Base-by-base conservation (phyloP, 1,284 basidiomycete genomes). In the Schizopora paradoxa region DNA sequence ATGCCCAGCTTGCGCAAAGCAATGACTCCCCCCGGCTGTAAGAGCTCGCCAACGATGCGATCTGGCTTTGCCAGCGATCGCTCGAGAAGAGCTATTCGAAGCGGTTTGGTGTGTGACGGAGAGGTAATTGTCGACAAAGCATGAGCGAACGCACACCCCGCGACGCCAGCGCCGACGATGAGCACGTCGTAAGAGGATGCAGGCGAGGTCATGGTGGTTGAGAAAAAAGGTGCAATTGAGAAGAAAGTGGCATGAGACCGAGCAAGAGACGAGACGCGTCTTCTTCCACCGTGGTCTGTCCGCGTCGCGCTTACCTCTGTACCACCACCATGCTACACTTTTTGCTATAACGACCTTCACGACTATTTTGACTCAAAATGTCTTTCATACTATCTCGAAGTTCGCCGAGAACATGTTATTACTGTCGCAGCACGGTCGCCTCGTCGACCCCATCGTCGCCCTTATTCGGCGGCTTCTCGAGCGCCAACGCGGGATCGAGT, bases 1-100 rank as follows among this genome's bases (percentile, higher is more conserved):
- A 99, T 66, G 1, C 92, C 94, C 14, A 99, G 78, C 45, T 77
- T 68, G 51, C 79, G 67, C 40, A 99, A 69, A 0, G 91, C 84
- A 2, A 74, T 71, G 16, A 94, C 83, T 4, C 96, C 96, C 1
- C 89, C 94, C 0, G 96, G 96, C 60, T 99, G 95, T 16, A 99
- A 72, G 1, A 99, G 80, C 66, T 99, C 96, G 28, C 96, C 95
- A 29, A 99, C 95, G 56, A 99, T 98, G 19, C 95, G 79, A 72
- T 98, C 92, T 0, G 96, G 95, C 63, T 94, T 86, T 0, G 83
- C 73, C 8, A 98, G 74, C 31, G 95, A 95, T 36, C 93, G 79
- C 66, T 96, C 91, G 50, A 96, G 68, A 2, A 95, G 67, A 16
- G 84, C 82, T 51, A 94, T 82, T 14, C 78, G 79, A 25, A 93